A percentile compares a stretch with the other conserved stretches of the same genome.
These are phyloP conservation scores for Drechslerella dactyloides DNA, from an alignment of 2,329 filamentous ascomycete species.

Conservation along the genomic window DNA sequence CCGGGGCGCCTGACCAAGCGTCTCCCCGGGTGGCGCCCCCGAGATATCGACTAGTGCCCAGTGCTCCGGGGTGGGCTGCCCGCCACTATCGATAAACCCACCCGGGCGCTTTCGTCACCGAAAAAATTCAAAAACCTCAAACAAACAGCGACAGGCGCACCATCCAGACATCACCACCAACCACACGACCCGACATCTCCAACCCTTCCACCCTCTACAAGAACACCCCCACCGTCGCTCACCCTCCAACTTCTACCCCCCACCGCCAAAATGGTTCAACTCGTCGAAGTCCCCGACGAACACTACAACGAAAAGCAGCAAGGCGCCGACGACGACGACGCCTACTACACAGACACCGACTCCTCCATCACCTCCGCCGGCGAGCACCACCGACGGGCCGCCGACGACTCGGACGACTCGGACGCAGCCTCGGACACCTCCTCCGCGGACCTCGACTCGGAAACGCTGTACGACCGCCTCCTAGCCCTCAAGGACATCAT, in stretches of 20 bases:
- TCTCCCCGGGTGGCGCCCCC: too few species aligned
- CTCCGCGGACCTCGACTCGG: constrained; percentile 61
- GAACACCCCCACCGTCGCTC: background rate
- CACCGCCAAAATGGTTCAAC: constrained; percentile 79
- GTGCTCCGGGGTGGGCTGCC: constrained; percentile 3
- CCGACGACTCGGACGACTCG: constrained; percentile 64
- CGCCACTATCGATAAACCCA: constrained; percentile 28
- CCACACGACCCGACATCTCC: constrained; percentile 4
- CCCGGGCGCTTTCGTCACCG: constrained; percentile 33
- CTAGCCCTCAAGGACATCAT: constrained; percentile 77
- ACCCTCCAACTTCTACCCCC: background rate
- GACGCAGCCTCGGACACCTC: constrained; percentile 56
- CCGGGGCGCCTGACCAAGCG: background rate
- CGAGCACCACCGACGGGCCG: background rate
- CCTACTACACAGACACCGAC: constrained; percentile 91
- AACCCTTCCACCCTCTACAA: background rate
- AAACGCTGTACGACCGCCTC: constrained; percentile 71
- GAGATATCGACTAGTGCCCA: too few species aligned
- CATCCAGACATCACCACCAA: constrained; percentile 15
- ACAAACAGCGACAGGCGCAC: constrained; percentile 40
- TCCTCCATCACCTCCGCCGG: constrained; percentile 70
- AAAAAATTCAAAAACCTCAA: constrained; percentile 44
- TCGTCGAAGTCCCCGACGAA: constrained; percentile 96
- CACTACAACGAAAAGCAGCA: constrained; percentile 78
- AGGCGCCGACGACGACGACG: constrained; percentile 74